These are phyloP conservation scores for Zygnema cylindricum DNA, from an alignment of 139 green algal genomes.

Conservation along the genomic window DNA sequence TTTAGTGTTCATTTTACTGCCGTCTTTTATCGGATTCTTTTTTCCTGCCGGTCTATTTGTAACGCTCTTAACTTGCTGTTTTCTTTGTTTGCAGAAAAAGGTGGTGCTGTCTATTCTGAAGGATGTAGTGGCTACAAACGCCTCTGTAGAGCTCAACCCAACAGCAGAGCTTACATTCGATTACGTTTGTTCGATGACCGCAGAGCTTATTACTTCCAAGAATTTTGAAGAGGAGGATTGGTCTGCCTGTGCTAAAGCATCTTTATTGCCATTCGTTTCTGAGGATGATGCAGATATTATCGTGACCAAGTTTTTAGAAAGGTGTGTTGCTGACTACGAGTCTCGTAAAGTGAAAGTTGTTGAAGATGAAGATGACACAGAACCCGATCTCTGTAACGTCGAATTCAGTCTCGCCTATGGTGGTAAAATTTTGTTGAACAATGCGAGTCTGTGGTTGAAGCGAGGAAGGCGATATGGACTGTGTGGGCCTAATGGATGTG, in stretches of 20 bases:
- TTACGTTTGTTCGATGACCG: constrained; percentile 46
- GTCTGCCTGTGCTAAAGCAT: constrained; percentile 36
- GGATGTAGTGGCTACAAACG: not conserved
- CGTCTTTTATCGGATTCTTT: too few relatives aligned
- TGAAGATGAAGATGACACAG: constrained; percentile 58
- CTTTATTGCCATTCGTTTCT: constrained; percentile 15
- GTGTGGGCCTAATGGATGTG: constrained; percentile 64
- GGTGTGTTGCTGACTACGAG: constrained; percentile 46
- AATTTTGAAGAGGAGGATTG: constrained; percentile 52
- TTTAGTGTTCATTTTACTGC: too few relatives aligned
- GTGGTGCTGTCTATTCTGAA: constrained; percentile 31
- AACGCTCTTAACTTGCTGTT: too few relatives aligned
- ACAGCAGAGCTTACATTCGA: constrained; percentile 4
- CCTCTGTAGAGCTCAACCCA: not conserved
- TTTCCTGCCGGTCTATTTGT: too few relatives aligned
- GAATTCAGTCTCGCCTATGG: constrained; percentile 67
- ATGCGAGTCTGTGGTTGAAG: constrained; percentile 65
- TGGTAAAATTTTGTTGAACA: constrained; percentile 70
- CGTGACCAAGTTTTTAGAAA: constrained; percentile 28
- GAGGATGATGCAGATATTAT: constrained; percentile 33
- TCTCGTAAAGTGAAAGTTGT: constrained; percentile 41
- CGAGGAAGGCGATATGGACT: constrained; percentile 65
- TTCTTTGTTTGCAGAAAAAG: not conserved
- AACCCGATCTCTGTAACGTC: constrained; percentile 63
- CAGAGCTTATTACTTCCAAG: constrained; percentile 40